Conservation (phyloP, 495 filamentous ascomycete species). For the Penicillium subrubescens region DNA sequence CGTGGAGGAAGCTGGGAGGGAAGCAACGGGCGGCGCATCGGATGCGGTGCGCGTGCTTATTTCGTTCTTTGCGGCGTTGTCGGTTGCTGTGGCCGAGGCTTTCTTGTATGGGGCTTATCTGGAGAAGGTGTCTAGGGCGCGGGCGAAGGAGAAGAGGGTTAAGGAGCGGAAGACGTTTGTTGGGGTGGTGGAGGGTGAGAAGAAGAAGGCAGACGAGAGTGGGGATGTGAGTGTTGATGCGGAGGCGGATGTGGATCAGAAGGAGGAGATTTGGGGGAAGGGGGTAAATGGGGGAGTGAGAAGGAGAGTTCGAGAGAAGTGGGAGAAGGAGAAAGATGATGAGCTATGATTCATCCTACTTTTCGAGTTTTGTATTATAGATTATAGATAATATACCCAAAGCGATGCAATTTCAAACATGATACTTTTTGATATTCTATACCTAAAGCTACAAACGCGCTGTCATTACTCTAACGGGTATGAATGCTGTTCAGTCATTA, state of each 20-base stretch:
- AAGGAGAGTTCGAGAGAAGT: conserved; percentile 48
- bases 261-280: conserved; percentile 50
- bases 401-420: neutral
- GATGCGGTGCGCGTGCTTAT: conserved; percentile 45
- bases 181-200: conserved; percentile 36
- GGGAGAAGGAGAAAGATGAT: conserved; percentile 38
- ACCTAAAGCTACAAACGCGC: conserved; percentile 28
- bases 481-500: conserved; percentile 36
- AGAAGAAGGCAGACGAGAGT: conserved; percentile 5
- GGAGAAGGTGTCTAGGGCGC: conserved; percentile 72
- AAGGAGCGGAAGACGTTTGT: conserved; percentile 77
- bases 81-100: conserved; percentile 85
- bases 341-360: conserved; percentile 14
- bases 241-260: conserved; percentile 24
- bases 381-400: neutral
- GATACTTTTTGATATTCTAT: conserved; percentile 23
- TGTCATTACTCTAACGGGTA: conserved; percentile 38
- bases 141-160: conserved; percentile 61
- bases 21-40: conserved; percentile 19
- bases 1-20: too few species aligned
- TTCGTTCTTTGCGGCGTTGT: conserved; percentile 40
- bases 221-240: conserved; percentile 22
- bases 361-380: neutral
- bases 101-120: conserved; percentile 87
- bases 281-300: conserved; percentile 49